A percentile compares a stretch with the other conserved stretches of the same genome.
phyloP scores from a whole-genome alignment of 1,284 basidiomycete species.

The Trichosporon asahii region DNA sequence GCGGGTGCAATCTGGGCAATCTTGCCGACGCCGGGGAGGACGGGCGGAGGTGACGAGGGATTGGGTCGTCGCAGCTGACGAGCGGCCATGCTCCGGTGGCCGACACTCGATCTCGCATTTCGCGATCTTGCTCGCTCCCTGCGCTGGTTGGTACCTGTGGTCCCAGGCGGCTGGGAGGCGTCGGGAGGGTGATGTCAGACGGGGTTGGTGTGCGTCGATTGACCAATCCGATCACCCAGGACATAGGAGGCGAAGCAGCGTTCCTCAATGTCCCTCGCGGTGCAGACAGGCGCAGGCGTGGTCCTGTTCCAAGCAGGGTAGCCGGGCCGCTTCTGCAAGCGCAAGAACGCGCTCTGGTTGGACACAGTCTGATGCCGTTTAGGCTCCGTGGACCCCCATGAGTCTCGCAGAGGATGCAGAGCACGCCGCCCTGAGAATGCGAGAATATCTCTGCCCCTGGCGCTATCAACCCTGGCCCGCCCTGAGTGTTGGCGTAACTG shows the following conservation, averaged over 20 bases:
- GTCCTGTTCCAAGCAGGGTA: not conserved
- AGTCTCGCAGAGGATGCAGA: not conserved
- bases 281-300: not conserved
- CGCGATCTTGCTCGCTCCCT: not conserved
- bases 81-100: not conserved
- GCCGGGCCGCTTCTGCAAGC: not conserved
- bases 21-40: not conserved
- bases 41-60: not conserved
- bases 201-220: not conserved
- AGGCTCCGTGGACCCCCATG: slow-evolving; percentile 2
- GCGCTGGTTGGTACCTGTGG: not conserved
- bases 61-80: not conserved
- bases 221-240: not conserved
- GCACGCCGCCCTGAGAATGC: not conserved
- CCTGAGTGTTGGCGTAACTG: not conserved
- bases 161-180: not conserved
- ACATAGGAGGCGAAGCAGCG: not conserved
- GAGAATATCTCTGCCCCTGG: not conserved
- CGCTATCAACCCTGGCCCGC: not conserved
- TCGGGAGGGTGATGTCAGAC: not conserved
- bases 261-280: not conserved
- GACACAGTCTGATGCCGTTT: not conserved
- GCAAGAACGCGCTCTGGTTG: not conserved
- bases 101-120: not conserved
- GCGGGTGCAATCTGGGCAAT: not conserved